Base-by-base conservation (phyloP, 1,139 yeast species). In the Magnusiomyces sp. region DNA sequence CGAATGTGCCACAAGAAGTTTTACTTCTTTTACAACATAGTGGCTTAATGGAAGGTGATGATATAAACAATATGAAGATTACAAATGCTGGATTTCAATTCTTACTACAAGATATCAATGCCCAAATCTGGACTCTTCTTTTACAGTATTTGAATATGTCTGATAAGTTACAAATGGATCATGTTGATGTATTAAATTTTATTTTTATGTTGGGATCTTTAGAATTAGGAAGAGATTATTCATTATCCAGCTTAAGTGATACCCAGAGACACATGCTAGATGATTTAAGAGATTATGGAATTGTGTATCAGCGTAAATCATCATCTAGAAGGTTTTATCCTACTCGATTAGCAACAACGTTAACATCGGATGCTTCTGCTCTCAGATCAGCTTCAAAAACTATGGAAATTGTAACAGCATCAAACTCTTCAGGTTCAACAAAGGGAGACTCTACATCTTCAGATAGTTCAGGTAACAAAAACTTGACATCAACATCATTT, bases 71-170 rank as follows among this genome's bases (percentile, higher is more conserved):
- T 45, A 71, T 89, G 65, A 73, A 77, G 50, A 94, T 92, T 61
- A 90, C 98, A 2, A 87, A 88, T 58, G 77, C 80, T 40, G 99
- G 99, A 17, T 92, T 92, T 65, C 98, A 92, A 69, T 92, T 92
- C 62, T 69, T 92, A 53, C 70, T 92, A 45, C 98, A 92, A 65
- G 97, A 90, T 61, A 85, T 85, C 31, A 89, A 88, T 64, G 87
- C 96, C 1, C 99, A 92, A 67, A 83, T 92, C 14, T 92, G 99
- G 99, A 83, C 96, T 0, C 71, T 92, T 40, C 68, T 92, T 41
- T 70, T 92, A 47, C 97, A 92, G 64, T 94, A 94, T 63, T 71
- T 94, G 55, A 84, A 84, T 62, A 76, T 88, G 74, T 79, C 97
- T 0, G 94, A 87, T 59, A 81, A 81, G 43, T 73, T 87, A 47